Conservation (phyloP, 2,329 filamentous ascomycete species). For the Aureobasidium sp. region DNA sequence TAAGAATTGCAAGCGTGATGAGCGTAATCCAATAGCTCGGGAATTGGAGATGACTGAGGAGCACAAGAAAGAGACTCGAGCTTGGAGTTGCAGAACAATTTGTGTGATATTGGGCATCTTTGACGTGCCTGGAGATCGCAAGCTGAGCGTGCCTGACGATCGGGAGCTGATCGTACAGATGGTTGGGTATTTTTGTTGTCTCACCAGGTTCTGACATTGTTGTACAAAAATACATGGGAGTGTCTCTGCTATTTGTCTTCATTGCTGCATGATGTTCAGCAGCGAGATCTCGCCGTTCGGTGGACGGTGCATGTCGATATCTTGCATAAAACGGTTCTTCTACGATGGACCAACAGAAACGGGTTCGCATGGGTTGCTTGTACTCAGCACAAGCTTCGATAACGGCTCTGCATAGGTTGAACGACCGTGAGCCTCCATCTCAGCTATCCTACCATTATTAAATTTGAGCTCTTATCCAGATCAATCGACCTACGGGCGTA, state of each 20-base stretch:
- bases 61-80: neutral
- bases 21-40: neutral
- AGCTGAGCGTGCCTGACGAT: neutral
- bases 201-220: neutral
- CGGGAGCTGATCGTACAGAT: neutral
- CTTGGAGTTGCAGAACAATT: neutral
- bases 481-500: neutral
- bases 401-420: conserved; percentile 6
- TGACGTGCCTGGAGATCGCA: neutral
- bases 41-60: neutral
- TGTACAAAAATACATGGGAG: neutral
- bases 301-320: neutral
- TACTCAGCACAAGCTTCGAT: neutral
- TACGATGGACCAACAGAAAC: neutral
- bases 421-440: neutral
- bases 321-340: conserved; percentile 12
- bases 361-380: neutral
- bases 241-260: neutral
- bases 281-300: neutral
- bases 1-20: too few species aligned
- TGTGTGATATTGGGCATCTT: neutral
- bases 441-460: neutral
- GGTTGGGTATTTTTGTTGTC: neutral
- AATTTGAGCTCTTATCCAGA: neutral
- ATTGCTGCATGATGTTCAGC: neutral